Evolutionary conservation across 192 early-diverging fungal species (phyloP), one percentile per base, ranked within the genome.

Genomic region (Chytriomyces sp.): DNA sequence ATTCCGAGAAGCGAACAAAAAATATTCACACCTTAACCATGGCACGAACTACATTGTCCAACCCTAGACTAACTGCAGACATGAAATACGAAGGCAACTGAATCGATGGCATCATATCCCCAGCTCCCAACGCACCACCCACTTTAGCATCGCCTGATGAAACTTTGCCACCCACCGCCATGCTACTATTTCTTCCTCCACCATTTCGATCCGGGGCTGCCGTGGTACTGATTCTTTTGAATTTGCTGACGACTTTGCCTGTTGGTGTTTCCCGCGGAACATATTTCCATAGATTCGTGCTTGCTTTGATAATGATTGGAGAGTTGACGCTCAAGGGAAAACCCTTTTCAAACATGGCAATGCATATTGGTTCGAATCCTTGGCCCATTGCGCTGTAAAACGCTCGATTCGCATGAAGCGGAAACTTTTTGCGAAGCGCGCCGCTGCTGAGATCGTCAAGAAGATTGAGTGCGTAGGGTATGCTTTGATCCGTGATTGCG

Each of bases 341-440:
- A 4, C 88, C 88, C 75, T 88, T 88, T 43, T 89, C 88, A 59
- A 89, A 23, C 77, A 89, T 81, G 11, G 80, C 50, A 28, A 87
- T 67, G 76, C 86, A 88, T 9, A 89, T 77, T 6, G 75, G 64
- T 50, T 89, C 85, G 82, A 89, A 71, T 18, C 81, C 48, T 68
- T 86, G 85, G 2, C 76, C 81, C 74, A 89, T 75, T 3, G 87
- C 87, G 10, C 60, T 46, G 67, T 89, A 59, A 63, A 89, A 89
- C 1, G 76, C 66, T 45, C 74, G 65, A 44, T 84, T 86, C 20
- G 85, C 77, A 44, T 89, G 86, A 20, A 73, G 35, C 13, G 74
- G 69, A 44, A 77, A 61, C 69, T 85, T 89, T 79, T 88, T 89
- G 43, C 67, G 57, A 9, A 88, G 53, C 23, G 76, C 69, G 4